Evolutionary conservation across 768 basidiomycete species (phyloP).

Genomic region (Rhodotorula taiwanensis): DNA sequence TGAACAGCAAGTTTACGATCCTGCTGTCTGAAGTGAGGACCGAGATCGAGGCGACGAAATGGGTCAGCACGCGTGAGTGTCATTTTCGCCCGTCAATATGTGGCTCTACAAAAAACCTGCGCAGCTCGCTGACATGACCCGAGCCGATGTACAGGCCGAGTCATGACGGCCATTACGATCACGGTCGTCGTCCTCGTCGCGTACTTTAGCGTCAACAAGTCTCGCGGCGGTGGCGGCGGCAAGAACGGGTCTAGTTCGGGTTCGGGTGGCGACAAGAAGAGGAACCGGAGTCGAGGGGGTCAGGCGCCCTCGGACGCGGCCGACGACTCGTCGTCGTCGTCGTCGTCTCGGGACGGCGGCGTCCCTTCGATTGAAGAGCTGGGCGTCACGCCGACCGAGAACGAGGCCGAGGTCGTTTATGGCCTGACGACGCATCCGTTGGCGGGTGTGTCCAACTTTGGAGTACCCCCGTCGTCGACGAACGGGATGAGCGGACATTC

Average conservation of each 20-base stretch:
- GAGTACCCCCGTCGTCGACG: too few species aligned
- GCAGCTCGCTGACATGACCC: background rate
- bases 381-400: constrained; percentile 11
- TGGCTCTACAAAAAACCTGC: background rate
- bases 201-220: constrained; percentile 8
- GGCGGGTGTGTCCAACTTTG: too few species aligned
- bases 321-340: too few species aligned
- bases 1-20: constrained; percentile 50
- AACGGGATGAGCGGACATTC: too few species aligned
- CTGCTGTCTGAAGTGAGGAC: constrained; percentile 47
- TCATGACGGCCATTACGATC: constrained; percentile 31
- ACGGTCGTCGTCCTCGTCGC: constrained; percentile 27
- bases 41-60: constrained; percentile 48
- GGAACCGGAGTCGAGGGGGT: too few species aligned
- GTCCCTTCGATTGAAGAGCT: constrained; percentile 29
- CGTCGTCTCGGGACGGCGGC: too few species aligned
- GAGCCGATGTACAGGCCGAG: constrained; percentile 11
- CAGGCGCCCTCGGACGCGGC: too few species aligned
- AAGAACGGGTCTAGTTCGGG: too few species aligned
- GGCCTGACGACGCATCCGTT: too few species aligned
- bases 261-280: too few species aligned
- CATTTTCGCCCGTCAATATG: too few species aligned
- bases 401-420: too few species aligned
- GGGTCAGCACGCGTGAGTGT: constrained; percentile 45
- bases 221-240: background rate